A percentile compares a stretch with the other conserved stretches of the same genome.
These are phyloP conservation scores for Hanseniaspora jakobsenii DNA, from an alignment of 805 yeast genomes.

Conservation along the genomic window DNA sequence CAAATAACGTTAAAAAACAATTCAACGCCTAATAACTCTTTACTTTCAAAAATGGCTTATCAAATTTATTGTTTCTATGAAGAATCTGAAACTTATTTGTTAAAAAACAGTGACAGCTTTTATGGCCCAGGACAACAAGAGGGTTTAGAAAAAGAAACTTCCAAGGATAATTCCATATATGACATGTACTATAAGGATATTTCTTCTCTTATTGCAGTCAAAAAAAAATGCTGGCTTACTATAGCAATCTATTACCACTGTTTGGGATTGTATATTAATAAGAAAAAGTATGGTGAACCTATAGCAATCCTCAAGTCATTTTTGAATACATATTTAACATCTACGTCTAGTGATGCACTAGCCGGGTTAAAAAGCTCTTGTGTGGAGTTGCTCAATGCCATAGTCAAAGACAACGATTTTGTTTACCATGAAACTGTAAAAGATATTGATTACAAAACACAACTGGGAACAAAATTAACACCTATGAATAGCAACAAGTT, in stretches of 20 bases:
- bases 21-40: not conserved
- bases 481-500: constrained; percentile 22
- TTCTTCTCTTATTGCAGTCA: not conserved
- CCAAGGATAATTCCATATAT: not conserved
- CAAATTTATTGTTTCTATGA: constrained; percentile 6
- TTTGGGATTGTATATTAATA: constrained; percentile 49
- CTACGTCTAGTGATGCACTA: constrained; percentile 27
- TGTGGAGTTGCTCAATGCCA: constrained; percentile 29
- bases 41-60: constrained; percentile 13
- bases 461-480: constrained; percentile 26
- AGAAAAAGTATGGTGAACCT: constrained; percentile 62
- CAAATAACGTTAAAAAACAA: constrained; percentile 4
- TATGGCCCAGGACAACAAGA: not conserved
- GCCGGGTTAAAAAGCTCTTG: constrained; percentile 26
- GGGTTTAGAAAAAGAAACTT: not conserved
- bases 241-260: constrained; percentile 34
- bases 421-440: constrained; percentile 72
- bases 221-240: constrained; percentile 7
- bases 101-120: constrained; percentile 5
- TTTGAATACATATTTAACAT: constrained; percentile 24
- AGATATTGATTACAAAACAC: constrained; percentile 52
- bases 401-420: constrained; percentile 77
- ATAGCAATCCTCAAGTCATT: constrained; percentile 53
- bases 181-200: constrained; percentile 1
- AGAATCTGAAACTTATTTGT: not conserved